Percentiles rank a stretch among this genome's conserved stretches.
phyloP scores from a whole-genome alignment of 75 land plant genomes.

The Cupressus sempervirens region DNA sequence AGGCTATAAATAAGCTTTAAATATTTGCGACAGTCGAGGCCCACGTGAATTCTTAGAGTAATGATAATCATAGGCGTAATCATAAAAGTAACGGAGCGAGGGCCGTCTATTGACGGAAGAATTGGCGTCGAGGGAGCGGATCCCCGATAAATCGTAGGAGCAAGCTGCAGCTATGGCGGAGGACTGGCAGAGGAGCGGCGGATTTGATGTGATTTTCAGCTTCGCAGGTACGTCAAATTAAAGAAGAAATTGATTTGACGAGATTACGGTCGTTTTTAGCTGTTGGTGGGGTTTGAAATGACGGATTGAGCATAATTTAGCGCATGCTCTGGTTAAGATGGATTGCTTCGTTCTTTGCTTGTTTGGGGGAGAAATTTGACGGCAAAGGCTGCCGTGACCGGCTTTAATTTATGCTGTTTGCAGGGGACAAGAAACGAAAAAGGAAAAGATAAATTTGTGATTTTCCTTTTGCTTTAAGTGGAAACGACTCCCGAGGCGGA shows the following conservation, averaged over 20 bases:
- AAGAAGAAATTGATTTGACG: neutral
- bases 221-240: neutral
- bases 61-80: neutral
- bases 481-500: slow-evolving; percentile 5
- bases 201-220: slow-evolving; percentile 8
- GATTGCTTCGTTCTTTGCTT: neutral
- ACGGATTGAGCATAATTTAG: neutral
- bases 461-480: slow-evolving; percentile 5
- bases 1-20: neutral
- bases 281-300: neutral
- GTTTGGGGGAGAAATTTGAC: neutral
- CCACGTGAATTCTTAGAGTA: slow-evolving; percentile 2
- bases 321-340: neutral
- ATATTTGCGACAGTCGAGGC: neutral
- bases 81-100: neutral
- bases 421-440: slow-evolving; percentile 1
- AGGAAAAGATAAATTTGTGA: slow-evolving; percentile 1
- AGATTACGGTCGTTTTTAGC: neutral
- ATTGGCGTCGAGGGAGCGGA: neutral
- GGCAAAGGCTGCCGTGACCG: neutral
- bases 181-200: neutral
- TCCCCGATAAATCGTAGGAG: neutral
- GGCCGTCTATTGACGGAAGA: neutral
- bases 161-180: neutral
- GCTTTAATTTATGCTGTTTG: neutral